These are phyloP conservation scores for Amphicarpaea edgeworthii DNA, from an alignment of 306 rosid species.

Conservation along the genomic window DNA sequence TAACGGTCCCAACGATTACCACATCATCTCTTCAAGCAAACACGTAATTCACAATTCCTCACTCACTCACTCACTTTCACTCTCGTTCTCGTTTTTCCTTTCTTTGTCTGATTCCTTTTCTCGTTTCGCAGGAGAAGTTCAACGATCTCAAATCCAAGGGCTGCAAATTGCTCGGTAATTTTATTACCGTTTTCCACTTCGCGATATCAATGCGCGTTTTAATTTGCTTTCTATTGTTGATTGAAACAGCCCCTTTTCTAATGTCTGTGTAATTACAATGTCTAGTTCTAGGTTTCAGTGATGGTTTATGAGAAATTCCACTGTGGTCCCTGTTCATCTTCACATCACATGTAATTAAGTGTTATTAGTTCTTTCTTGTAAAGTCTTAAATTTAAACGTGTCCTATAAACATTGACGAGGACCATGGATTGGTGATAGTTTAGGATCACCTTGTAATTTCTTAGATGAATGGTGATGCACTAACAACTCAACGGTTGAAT, in stretches of 20 bases:
- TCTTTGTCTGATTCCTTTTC: background rate
- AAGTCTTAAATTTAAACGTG: background rate
- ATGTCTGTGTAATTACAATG: conserved; percentile 1
- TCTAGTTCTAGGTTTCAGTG: conserved; percentile 11
- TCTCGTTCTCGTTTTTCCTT: background rate
- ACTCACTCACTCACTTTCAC: background rate
- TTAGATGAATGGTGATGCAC: too few species aligned
- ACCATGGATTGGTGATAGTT: background rate
- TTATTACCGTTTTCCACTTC: background rate
- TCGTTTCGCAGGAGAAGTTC: conserved; percentile 74
- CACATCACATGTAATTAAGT: background rate
- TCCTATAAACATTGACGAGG: background rate
- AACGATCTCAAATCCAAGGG: conserved; percentile 78
- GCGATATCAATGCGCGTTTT: background rate
- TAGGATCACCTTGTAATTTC: background rate
- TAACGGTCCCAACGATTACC: conserved; percentile 75
- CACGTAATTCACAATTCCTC: conserved; percentile 57
- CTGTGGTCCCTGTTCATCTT: background rate
- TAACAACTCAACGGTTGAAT: too few species aligned
- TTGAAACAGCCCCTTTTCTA: conserved; percentile 13
- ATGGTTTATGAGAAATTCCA: background rate
- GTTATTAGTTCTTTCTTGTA: background rate
- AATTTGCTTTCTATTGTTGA: conserved; percentile 7
- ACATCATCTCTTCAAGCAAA: conserved; percentile 74
- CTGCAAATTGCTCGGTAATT: conserved; percentile 80